Evolutionary conservation across 306 rosid genomes (phyloP).

Genomic region (Vigna angularis): DNA sequence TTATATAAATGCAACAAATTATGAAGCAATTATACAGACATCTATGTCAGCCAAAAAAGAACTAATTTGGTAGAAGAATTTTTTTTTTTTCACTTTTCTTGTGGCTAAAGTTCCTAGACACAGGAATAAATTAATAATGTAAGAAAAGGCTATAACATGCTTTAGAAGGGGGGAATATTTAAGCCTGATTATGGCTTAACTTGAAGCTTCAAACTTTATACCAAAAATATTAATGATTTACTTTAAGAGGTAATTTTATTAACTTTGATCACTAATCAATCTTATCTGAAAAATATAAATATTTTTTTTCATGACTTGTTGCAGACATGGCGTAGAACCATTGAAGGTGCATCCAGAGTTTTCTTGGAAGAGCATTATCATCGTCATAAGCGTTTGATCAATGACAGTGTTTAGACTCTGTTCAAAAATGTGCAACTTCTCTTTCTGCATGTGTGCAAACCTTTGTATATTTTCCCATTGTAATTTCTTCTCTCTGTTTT

Average conservation of each 20-base stretch:
- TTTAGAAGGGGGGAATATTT: not conserved
- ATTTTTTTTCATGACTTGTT: not conserved
- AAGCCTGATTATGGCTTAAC: not conserved
- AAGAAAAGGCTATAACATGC: not conserved
- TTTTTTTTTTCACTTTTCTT: too few relatives aligned
- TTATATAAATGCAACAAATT: too few relatives aligned
- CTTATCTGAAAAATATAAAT: too few relatives aligned
- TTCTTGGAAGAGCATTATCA: slow-evolving; percentile 88
- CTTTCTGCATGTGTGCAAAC: not conserved
- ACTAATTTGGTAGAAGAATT: too few relatives aligned
- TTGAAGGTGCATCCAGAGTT: slow-evolving; percentile 83
- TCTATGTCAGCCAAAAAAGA: not conserved
- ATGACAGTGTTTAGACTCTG: slow-evolving; percentile 63
- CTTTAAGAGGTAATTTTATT: not conserved
- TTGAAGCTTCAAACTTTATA: not conserved
- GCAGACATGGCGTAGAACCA: slow-evolving; percentile 88
- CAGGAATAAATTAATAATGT: not conserved
- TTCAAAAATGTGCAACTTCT: not conserved
- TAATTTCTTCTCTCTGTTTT: slow-evolving; percentile 3
- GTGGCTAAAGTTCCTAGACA: not conserved
- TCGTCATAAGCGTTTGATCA: slow-evolving; percentile 80
- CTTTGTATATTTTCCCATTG: slow-evolving; percentile 31
- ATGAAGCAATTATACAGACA: too few relatives aligned
- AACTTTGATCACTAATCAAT: not conserved
- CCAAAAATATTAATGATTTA: not conserved